Base-by-base conservation (phyloP, 2,329 filamentous ascomycete species). In the Diaporthe vexans region DNA sequence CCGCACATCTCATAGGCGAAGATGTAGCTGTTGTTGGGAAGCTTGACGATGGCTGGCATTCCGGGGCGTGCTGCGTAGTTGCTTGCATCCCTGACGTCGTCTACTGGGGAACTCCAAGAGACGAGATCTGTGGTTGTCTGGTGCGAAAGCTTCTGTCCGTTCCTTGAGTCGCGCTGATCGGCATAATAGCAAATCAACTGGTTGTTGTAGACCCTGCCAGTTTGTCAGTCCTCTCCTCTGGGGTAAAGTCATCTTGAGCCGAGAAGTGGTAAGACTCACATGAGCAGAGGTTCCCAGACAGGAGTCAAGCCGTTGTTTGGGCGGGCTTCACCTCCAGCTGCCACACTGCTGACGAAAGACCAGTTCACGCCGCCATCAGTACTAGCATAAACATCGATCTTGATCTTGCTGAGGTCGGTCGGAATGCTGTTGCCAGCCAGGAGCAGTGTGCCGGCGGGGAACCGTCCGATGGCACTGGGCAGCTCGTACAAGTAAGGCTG, bases 251-350 rank as follows among this genome's bases (percentile, higher is more conserved):
- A 24, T 13, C 2, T 21, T 6, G 8, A 8, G 59, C 11, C 21
- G 29, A 13, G 24, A 5, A 3, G 9, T 29, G 21, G n/a, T 3
- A 24, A 26, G 9, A 68, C 76, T 73, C 35, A 79, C 79, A 91
- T 79, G 52, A 94, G 82, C 80, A 92, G 94, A 0, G 93, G 93
- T 80, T 94, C 93, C 93, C 93, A 94, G 26, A 94, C 90, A 0
- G 92, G 91, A 0, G 91, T 92, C 52, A 91, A 81, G 1, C 91
- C 92, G 78, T 94, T 93, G 78, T 90, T 87, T 3, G 92, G 89
- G 0, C 84, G 78, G 1, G 92, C 91, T 58, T 86, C 86, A 17
- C 91, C 91, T 51, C 92, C 93, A 1, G 85, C 83, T 0, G 92
- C 92, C 58, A 94, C 88, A 77, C 91, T 88, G 74, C 89, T 91